These are phyloP conservation scores for Podochytrium sp. DNA, from an alignment of 192 early-diverging fungal species.

Conservation along the genomic window DNA sequence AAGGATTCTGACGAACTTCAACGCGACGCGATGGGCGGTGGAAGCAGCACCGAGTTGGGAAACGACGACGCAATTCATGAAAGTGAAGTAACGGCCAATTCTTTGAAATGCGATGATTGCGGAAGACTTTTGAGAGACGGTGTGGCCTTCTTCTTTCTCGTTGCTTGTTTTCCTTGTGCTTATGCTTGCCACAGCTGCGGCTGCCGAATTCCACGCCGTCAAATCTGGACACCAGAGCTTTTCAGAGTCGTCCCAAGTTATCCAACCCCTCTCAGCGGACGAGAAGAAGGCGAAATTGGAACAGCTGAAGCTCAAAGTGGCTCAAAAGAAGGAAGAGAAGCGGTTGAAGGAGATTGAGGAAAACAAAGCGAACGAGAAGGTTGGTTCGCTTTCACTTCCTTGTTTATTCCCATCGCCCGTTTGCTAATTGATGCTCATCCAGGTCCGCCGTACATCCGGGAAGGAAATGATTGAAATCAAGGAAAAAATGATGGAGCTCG, in stretches of 20 bases:
- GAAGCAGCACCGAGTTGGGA: no score
- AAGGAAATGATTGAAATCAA: conserved; percentile 72
- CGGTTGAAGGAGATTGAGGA: conserved; percentile 67
- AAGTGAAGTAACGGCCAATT: conserved; percentile 76
- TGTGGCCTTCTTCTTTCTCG: conserved; percentile 15
- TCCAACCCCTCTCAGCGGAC: conserved; percentile 80
- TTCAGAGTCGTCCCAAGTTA: conserved; percentile 72
- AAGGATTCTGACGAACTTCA: conserved; percentile 29
- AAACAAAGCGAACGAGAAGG: conserved; percentile 69
- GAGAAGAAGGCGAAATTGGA: conserved; percentile 75
- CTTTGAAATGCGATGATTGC: conserved; percentile 82
- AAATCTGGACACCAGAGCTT: conserved; percentile 76
- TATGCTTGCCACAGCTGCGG: conserved; percentile 46
- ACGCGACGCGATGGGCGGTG: conserved; percentile 10
- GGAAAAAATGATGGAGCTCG: conserved; percentile 69
- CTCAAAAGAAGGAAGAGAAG: conserved; percentile 68
- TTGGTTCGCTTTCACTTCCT: background rate
- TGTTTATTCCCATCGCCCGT: no score
- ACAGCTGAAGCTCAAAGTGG: conserved; percentile 69
- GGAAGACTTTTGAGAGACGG: conserved; percentile 76
- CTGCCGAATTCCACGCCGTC: conserved; percentile 78
- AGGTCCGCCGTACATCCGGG: conserved; percentile 65
- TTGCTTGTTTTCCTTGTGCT: conserved; percentile 10
- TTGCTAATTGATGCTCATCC: no score
- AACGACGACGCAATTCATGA: conserved; percentile 20